Base-by-base conservation (phyloP, 352 stramenopile genomes). In the Phytophthora gonapodyides region DNA sequence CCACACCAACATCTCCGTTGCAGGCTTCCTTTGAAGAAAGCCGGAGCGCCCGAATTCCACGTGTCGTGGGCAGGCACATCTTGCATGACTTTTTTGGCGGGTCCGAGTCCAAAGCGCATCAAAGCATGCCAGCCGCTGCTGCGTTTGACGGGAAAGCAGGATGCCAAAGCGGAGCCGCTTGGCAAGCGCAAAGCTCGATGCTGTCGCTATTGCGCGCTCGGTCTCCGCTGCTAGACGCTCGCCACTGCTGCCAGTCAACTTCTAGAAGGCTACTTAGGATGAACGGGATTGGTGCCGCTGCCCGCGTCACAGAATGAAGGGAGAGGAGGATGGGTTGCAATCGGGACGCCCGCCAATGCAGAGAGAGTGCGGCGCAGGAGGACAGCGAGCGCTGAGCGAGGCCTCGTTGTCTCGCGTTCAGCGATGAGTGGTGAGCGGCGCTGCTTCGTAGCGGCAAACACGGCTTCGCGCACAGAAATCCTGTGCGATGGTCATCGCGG, bases 341-440 rank as follows among this genome's bases (percentile, higher is more conserved):
- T 34, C 53, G 24, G 16, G 17, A 44, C 27, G 34, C 47, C 12
- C 35, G 48, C 34, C 46, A 67, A 65, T 65, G 61, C 55, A 65
- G 48, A 64, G 56, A 66, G 55, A 55, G 54, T 63, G 52, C 54
- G 33, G n/a, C n/a, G 47, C 49, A 70, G 34, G 65, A 34, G 44
- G 41, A 19, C 43, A 34, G 5, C 36, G 7, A 8, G 50, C 19
- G 5, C 16, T 57, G 38, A 60, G 55, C 47, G 47, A 60, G 61
- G 47, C 50, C 56, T 66, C 36, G 12, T 51, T 21, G 43, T 16
- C 36, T 27, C 17, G 30, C 9, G 36, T 54, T 62, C 59, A 56
- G 51, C 9, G 35, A 57, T 57, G 46, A 19, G 13, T 69, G 61
- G 54, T 36, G 36, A 11, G 36, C 37, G 24, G 38, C n/a, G 30